Conservation (phyloP, 2,329 filamentous ascomycete genomes). For the Verticillium alfalfae region DNA sequence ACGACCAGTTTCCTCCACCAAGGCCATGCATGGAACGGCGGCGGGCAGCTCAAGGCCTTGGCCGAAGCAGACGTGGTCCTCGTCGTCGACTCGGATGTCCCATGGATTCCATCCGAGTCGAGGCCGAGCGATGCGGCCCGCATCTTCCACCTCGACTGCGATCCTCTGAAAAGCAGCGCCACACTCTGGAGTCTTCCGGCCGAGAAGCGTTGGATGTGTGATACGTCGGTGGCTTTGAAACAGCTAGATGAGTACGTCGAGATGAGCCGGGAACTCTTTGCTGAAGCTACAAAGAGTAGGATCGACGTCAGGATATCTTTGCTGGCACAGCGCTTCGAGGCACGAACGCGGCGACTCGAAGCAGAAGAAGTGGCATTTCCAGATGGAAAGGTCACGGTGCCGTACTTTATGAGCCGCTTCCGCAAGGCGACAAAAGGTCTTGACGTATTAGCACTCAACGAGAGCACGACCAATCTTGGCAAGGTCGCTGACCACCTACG, state of each 20-base stretch:
- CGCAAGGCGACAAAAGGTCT: constrained; percentile 48
- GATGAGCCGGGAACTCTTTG: constrained; percentile 29
- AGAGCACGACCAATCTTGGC: constrained; percentile 42
- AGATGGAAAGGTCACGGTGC: constrained; percentile 44
- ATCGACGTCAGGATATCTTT: constrained; percentile 54
- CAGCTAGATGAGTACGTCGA: constrained; percentile 14
- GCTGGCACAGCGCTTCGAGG: constrained; percentile 53
- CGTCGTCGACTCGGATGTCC: constrained; percentile 62
- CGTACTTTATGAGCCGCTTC: constrained; percentile 45
- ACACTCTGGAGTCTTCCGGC: constrained; percentile 49
- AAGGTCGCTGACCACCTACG: constrained; percentile 55
- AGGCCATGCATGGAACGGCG: constrained; percentile 13
- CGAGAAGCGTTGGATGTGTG: constrained; percentile 38
- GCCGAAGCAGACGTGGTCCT: constrained; percentile 59
- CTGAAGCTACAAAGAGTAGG: constrained; percentile 56
- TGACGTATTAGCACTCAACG: constrained; percentile 59
- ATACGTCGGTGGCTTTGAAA: constrained; percentile 31
- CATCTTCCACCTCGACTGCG: constrained; percentile 60
- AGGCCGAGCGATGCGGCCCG: constrained; percentile 49
- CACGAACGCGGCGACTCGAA: constrained; percentile 40
- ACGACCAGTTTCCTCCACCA: constrained; percentile 8
- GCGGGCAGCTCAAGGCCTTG: constrained; percentile 28
- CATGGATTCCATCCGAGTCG: constrained; percentile 62
- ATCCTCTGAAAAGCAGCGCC: constrained; percentile 57
- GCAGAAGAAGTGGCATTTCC: constrained; percentile 36